Evolutionary conservation across 257 asterid genomes (phyloP).

Genomic region (Pogostemon cablin): DNA sequence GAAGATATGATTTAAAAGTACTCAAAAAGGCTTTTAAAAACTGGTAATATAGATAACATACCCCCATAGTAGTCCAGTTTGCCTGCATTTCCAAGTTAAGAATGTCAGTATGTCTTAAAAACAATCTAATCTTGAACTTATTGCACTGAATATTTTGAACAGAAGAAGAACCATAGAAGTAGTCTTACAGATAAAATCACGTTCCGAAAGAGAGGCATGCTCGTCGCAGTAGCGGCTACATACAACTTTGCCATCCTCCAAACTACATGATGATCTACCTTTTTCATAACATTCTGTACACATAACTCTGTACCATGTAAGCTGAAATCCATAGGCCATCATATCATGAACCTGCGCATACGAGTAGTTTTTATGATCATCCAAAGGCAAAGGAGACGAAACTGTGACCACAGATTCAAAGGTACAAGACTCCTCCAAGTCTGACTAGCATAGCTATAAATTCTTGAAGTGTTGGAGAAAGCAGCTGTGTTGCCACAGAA

Average conservation of each 20-base stretch:
- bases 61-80: slow-evolving; percentile 37
- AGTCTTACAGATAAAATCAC: slow-evolving; percentile 39
- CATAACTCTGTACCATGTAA: slow-evolving; percentile 31
- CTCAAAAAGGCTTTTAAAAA: not conserved
- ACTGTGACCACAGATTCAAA: slow-evolving; percentile 37
- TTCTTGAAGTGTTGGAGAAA: slow-evolving; percentile 31
- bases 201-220: slow-evolving; percentile 38
- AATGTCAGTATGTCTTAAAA: slow-evolving; percentile 24
- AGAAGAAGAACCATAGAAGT: slow-evolving; percentile 1
- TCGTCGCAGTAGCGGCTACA: slow-evolving; percentile 45
- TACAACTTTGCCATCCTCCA: slow-evolving; percentile 28
- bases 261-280: slow-evolving; percentile 24
- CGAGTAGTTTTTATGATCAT: slow-evolving; percentile 8
- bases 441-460: slow-evolving; percentile 44
- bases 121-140: not conserved
- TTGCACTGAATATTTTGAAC: not conserved
- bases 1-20: not conserved
- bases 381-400: slow-evolving; percentile 22
- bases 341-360: slow-evolving; percentile 35
- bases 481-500: slow-evolving; percentile 42
- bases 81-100: slow-evolving; percentile 49
- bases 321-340: slow-evolving; percentile 40
- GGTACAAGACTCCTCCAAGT: slow-evolving; percentile 52
- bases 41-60: slow-evolving; percentile 25
- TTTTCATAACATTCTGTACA: slow-evolving; percentile 33